Evolutionary conservation across 768 basidiomycete species (phyloP).

Genomic region (Mycena polygramma): DNA sequence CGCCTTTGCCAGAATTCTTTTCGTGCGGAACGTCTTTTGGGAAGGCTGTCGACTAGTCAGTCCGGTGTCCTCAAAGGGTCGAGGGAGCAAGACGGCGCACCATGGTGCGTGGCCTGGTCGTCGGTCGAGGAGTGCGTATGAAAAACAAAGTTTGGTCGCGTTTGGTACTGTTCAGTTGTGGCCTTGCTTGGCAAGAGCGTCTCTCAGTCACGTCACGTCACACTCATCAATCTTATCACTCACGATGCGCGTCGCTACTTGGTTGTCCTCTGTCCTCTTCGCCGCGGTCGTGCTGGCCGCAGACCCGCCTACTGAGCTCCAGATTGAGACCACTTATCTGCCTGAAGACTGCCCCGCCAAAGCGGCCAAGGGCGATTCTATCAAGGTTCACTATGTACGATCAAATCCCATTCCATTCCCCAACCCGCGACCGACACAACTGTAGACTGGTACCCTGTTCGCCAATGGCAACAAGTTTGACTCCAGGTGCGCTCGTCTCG

Average conservation of each 20-base stretch:
- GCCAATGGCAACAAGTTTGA: constrained; percentile 88
- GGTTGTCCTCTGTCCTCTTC: constrained; percentile 62
- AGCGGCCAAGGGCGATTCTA: constrained; percentile 71
- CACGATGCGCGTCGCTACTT: constrained; percentile 66
- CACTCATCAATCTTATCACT: not conserved
- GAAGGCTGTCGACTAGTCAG: constrained; percentile 79
- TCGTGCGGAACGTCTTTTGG: constrained; percentile 98
- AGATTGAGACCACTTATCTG: constrained; percentile 70
- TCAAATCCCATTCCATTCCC: not conserved
- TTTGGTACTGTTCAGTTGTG: constrained; percentile 38
- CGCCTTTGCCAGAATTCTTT: constrained; percentile 97
- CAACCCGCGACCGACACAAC: not conserved
- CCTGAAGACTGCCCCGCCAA: constrained; percentile 70
- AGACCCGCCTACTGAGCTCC: constrained; percentile 66
- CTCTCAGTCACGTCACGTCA: not conserved
- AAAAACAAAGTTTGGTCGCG: constrained; percentile 43
- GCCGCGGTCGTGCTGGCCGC: constrained; percentile 61
- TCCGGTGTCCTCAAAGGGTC: not conserved
- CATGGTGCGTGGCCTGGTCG: constrained; percentile 55
- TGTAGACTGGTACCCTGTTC: constrained; percentile 85
- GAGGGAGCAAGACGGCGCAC: constrained; percentile 48
- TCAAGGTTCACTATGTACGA: constrained; percentile 84
- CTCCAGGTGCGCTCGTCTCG: constrained; percentile 71
- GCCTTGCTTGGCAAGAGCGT: constrained; percentile 26
- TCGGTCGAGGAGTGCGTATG: constrained; percentile 37